These are phyloP conservation scores for Nannochloris sp. DNA, from an alignment of 139 green algal species.

Conservation along the genomic window DNA sequence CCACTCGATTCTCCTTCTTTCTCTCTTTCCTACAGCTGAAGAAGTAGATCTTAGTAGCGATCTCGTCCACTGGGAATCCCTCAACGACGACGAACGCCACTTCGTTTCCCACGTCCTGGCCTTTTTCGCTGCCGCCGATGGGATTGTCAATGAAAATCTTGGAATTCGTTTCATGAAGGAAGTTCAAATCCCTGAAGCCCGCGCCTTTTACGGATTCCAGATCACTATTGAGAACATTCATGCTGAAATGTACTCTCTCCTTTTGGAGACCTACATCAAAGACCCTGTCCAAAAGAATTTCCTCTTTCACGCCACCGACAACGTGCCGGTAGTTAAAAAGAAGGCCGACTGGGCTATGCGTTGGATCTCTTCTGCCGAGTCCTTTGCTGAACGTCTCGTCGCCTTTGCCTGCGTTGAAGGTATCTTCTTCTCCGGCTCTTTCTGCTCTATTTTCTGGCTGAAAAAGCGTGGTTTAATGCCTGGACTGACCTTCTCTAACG, in stretches of 20 bases:
- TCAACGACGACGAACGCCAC: conserved; percentile 83
- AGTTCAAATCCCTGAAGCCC: conserved; percentile 89
- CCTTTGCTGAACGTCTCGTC: conserved; percentile 88
- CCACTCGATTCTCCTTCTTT: neutral
- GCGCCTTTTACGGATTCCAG: conserved; percentile 99
- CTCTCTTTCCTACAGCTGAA: conserved; percentile 51
- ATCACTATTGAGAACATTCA: conserved; percentile 99
- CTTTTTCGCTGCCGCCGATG: conserved; percentile 96
- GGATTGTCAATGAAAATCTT: conserved; percentile 98
- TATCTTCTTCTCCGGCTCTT: conserved; percentile 97
- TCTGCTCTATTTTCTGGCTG: conserved; percentile 99
- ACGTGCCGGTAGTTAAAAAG: conserved; percentile 75
- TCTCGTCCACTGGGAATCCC: conserved; percentile 81
- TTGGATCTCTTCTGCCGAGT: conserved; percentile 75
- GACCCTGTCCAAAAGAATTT: conserved; percentile 62
- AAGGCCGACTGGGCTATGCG: conserved; percentile 97
- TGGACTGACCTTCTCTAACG: conserved; percentile 97
- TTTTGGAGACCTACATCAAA: conserved; percentile 97
- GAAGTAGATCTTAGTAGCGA: conserved; percentile 96
- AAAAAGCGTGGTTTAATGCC: conserved; percentile 94
- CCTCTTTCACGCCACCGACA: conserved; percentile 96
- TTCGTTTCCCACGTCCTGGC: conserved; percentile 97
- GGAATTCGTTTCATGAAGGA: conserved; percentile 91
- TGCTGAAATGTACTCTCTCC: conserved; percentile 98
- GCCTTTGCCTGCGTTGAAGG: conserved; percentile 95